A percentile compares a stretch with the other conserved stretches of the same genome.
Evolutionary conservation across 208 protist species (phyloP).

Genomic region (Naegleria fowleri): DNA sequence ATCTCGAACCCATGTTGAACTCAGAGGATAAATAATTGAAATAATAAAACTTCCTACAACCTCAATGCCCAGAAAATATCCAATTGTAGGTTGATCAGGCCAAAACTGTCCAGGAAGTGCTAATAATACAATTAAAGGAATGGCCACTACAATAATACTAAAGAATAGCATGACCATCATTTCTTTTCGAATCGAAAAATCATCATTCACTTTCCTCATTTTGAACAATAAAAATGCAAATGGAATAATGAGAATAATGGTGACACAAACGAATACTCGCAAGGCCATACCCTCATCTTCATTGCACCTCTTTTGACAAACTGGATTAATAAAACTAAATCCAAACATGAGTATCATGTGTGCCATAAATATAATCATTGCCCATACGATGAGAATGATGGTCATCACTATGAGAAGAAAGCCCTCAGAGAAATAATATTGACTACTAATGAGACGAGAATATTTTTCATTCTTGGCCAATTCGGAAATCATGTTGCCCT

Average conservation of each 20-base stretch:
- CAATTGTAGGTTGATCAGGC: background rate
- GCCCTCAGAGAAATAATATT: background rate
- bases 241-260: background rate
- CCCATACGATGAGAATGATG: background rate
- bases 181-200: conserved; percentile 26
- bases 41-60: background rate
- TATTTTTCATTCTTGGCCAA: background rate
- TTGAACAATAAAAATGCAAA: background rate
- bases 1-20: background rate
- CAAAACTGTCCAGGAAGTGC: background rate
- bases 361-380: too few relatives aligned
- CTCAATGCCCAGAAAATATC: background rate
- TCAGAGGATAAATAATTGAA: background rate
- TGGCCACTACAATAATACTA: background rate
- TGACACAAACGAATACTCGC: background rate
- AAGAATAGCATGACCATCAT: background rate
- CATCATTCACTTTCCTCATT: conserved; percentile 17
- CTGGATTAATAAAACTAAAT: background rate
- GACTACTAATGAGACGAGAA: background rate
- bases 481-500: background rate
- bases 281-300: background rate
- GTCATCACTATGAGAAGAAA: background rate
- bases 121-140: background rate
- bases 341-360: background rate
- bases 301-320: conserved; percentile 16